Evolutionary conservation across 148 eudicot species (phyloP).

Genomic region (Rhododendron mucronatum): DNA sequence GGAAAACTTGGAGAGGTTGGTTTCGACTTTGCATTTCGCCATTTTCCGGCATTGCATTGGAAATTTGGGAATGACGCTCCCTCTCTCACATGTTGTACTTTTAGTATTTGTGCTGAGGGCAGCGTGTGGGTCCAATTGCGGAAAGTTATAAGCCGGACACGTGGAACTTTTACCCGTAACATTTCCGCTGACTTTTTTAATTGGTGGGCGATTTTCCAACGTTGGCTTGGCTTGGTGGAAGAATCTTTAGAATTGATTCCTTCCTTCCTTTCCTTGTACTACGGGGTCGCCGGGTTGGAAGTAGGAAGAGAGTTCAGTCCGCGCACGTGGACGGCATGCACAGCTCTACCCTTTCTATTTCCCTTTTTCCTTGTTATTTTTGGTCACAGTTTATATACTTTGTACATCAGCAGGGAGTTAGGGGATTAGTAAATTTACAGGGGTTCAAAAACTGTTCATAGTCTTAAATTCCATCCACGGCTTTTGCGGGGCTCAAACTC

Average conservation of each 20-base stretch:
- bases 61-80: too few relatives aligned
- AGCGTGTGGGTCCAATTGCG: background rate
- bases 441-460: too few relatives aligned
- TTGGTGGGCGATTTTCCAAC: background rate
- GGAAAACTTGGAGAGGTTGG: too few relatives aligned
- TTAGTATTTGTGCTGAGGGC: background rate
- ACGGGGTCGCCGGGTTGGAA: background rate
- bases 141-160: background rate
- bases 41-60: too few relatives aligned
- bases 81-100: background rate
- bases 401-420: too few relatives aligned
- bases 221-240: slow-evolving; percentile 8
- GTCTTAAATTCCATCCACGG: too few relatives aligned
- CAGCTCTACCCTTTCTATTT: too few relatives aligned
- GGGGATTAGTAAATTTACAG: too few relatives aligned
- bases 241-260: background rate
- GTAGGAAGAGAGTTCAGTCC: background rate
- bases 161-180: background rate
- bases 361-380: too few relatives aligned
- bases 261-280: background rate
- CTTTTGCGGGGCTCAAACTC: too few relatives aligned
- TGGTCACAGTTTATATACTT: too few relatives aligned
- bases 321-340: background rate
- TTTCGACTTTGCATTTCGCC: too few relatives aligned
- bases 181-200: background rate